Percentiles rank a stretch among this genome's conserved stretches.
Conservation (phyloP, 768 basidiomycete species). For the Termitomyces heimii region DNA sequence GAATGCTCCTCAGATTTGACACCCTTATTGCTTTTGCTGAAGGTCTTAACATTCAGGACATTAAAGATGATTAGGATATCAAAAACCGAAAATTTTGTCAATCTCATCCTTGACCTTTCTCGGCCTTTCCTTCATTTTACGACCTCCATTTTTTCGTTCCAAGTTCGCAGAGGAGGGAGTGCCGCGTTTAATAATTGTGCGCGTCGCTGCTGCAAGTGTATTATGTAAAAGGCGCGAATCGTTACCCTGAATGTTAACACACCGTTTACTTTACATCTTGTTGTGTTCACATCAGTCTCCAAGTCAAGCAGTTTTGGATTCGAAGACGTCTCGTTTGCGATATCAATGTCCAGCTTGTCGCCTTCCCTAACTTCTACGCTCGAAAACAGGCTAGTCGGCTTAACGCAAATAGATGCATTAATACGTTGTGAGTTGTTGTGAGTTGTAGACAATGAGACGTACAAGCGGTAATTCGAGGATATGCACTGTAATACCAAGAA, state of each 20-base stretch:
- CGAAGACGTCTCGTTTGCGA: not conserved
- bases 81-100: slow-evolving; percentile 60
- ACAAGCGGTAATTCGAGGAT: slow-evolving; percentile 22
- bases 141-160: slow-evolving; percentile 1
- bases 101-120: slow-evolving; percentile 51
- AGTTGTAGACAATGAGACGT: not conserved
- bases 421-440: not conserved
- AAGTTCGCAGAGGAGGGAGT: not conserved
- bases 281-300: not conserved
- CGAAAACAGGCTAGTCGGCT: not conserved
- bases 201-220: not conserved
- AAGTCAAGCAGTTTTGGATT: not conserved
- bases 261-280: not conserved
- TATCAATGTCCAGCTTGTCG: not conserved
- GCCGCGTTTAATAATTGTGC: slow-evolving; percentile 4
- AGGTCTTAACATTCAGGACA: not conserved
- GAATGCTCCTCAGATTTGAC: slow-evolving; percentile 6
- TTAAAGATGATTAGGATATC: not conserved
- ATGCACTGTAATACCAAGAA: slow-evolving; percentile 19
- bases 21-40: not conserved
- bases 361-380: not conserved
- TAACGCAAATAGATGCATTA: not conserved
- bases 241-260: not conserved
- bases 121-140: slow-evolving; percentile 26
- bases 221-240: not conserved